Conservation (phyloP, 2,329 filamentous ascomycete species). For the Penicillium sp. region DNA sequence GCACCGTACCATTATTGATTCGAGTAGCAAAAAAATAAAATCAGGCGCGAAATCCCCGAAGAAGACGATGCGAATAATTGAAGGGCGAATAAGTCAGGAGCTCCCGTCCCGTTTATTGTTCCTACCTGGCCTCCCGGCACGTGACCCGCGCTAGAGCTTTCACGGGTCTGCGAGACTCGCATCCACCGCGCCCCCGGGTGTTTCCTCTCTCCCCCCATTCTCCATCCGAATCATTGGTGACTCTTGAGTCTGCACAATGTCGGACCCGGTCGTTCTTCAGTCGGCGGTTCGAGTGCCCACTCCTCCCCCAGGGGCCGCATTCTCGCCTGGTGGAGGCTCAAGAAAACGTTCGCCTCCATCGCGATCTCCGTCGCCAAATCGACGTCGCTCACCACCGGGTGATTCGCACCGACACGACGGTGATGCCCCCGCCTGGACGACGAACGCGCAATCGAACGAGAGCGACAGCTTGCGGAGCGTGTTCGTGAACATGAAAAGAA, state of each 20-base stretch:
- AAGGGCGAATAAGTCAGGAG: conserved; percentile 18
- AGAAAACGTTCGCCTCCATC: conserved; percentile 58
- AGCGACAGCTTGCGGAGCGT: conserved; percentile 53
- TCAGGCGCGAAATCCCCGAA: conserved; percentile 6
- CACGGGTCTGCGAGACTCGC: conserved; percentile 5
- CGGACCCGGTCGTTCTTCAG: conserved; percentile 49
- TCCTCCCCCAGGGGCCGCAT: conserved; percentile 47
- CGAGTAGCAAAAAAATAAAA: conserved; percentile 1
- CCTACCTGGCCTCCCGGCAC: conserved; percentile 16
- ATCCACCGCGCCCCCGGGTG: conserved; percentile 11
- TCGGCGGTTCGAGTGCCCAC: conserved; percentile 61
- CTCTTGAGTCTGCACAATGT: conserved; percentile 33
- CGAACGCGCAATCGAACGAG: conserved; percentile 49
- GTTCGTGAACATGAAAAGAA: conserved; percentile 53
- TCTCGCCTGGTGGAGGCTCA: conserved; percentile 49
- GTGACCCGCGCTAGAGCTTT: conserved; percentile 22
- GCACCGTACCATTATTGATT: conserved; percentile 26
- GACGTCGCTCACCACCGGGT: conserved; percentile 48
- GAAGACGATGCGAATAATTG: conserved; percentile 8
- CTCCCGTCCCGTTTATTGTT: conserved; percentile 12
- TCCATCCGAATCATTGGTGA: conserved; percentile 3
- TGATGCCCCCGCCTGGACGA: conserved; percentile 50
- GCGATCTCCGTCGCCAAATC: conserved; percentile 52
- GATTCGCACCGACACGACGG: conserved; percentile 33
- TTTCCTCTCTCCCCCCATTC: background rate